Evolutionary conservation across 208 protist genomes (phyloP).

Genomic region (Crithidia sp.): DNA sequence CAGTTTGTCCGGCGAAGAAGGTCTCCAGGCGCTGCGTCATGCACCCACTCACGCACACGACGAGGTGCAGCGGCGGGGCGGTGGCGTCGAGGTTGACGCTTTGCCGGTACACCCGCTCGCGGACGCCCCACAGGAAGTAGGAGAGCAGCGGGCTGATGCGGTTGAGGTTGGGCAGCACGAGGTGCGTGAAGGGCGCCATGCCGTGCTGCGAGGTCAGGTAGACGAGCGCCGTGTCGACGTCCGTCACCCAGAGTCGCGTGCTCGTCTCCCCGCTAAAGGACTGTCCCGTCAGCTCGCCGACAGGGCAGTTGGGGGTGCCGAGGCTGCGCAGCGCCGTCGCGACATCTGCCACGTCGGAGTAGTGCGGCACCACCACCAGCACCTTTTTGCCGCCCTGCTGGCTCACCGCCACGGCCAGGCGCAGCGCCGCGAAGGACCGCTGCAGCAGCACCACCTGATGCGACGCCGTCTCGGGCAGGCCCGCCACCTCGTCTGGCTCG

Average conservation of each 20-base stretch:
- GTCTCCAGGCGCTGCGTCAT: slow-evolving; percentile 35
- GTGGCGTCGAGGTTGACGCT: slow-evolving; percentile 48
- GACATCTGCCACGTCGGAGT: slow-evolving; percentile 68
- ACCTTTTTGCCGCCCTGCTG: slow-evolving; percentile 42
- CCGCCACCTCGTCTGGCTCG: slow-evolving; percentile 9
- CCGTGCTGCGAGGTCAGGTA: slow-evolving; percentile 66
- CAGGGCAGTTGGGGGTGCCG: slow-evolving; percentile 13
- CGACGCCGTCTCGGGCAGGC: slow-evolving; percentile 31
- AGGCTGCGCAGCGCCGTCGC: slow-evolving; percentile 51
- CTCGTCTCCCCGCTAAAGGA: slow-evolving; percentile 48
- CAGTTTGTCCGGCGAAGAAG: slow-evolving; percentile 54
- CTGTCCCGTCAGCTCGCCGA: slow-evolving; percentile 75
- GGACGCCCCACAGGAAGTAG: slow-evolving; percentile 67
- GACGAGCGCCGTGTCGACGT: slow-evolving; percentile 76
- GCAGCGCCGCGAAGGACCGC: slow-evolving; percentile 52
- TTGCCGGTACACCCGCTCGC: slow-evolving; percentile 61
- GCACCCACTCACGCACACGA: slow-evolving; percentile 48
- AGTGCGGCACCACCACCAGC: slow-evolving; percentile 84
- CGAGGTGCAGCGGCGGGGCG: slow-evolving; percentile 42
- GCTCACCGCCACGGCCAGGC: slow-evolving; percentile 48
- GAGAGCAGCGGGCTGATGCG: slow-evolving; percentile 68
- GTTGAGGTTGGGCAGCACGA: slow-evolving; percentile 71
- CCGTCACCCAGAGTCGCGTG: slow-evolving; percentile 78
- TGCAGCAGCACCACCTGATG: slow-evolving; percentile 58
- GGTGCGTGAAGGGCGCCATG: slow-evolving; percentile 85